These are phyloP conservation scores for Globisporangium irregulare DNA, from an alignment of 352 stramenopile species.

Conservation along the genomic window DNA sequence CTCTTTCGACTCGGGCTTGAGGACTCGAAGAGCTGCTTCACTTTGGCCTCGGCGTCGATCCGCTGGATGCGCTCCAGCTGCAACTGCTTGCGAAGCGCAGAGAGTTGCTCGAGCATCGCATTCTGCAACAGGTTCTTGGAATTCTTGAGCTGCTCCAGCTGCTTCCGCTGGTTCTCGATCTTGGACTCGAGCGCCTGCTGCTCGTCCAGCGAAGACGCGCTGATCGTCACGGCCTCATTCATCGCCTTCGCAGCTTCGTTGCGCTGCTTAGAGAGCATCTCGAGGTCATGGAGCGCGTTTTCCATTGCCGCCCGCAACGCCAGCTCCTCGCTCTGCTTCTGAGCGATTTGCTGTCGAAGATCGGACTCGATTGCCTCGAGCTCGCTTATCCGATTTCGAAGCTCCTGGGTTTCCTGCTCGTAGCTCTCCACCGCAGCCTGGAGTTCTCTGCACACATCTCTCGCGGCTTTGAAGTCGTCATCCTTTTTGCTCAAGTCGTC, in stretches of 20 bases:
- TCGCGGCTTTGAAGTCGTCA: slow-evolving; percentile 50
- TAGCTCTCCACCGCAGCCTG: slow-evolving; percentile 41
- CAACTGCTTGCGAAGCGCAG: slow-evolving; percentile 72
- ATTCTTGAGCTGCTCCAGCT: slow-evolving; percentile 75
- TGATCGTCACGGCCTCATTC: slow-evolving; percentile 84
- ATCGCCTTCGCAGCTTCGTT: slow-evolving; percentile 79
- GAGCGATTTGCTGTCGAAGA: slow-evolving; percentile 37
- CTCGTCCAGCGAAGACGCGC: slow-evolving; percentile 73
- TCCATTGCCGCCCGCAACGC: slow-evolving; percentile 66
- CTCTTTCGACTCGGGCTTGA: slow-evolving; percentile 11
- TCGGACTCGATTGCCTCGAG: slow-evolving; percentile 31
- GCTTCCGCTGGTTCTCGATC: slow-evolving; percentile 57
- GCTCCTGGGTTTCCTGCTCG: slow-evolving; percentile 23
- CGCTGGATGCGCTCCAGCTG: slow-evolving; percentile 65
- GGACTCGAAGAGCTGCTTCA: slow-evolving; percentile 45
- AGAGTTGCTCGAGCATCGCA: slow-evolving; percentile 80
- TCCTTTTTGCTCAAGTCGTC: slow-evolving; percentile 32
- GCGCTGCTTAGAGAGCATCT: slow-evolving; percentile 59
- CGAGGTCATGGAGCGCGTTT: slow-evolving; percentile 55
- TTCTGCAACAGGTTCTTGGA: slow-evolving; percentile 78
- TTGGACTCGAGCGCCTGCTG: slow-evolving; percentile 62
- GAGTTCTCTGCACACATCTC: slow-evolving; percentile 48
- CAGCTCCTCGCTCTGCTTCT: slow-evolving; percentile 44
- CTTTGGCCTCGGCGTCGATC: slow-evolving; percentile 63
- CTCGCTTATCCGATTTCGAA: slow-evolving; percentile 22